Conservation (phyloP, 345 rosid genomes). For the Brassica incana region DNA sequence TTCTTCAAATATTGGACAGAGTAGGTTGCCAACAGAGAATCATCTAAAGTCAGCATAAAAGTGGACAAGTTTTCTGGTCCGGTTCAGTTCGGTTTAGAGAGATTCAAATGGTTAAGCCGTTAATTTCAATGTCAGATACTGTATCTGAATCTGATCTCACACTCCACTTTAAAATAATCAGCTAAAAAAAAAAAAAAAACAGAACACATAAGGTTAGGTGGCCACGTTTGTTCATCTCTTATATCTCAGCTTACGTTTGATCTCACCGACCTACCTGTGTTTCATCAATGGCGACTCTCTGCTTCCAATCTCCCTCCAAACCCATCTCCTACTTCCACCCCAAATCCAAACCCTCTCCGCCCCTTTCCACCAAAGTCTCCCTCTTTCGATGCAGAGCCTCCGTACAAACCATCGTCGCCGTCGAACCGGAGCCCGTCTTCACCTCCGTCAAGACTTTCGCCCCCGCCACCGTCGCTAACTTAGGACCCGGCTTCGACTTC, state of each 20-base stretch:
- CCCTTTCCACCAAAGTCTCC: conserved; percentile 23
- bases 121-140: neutral
- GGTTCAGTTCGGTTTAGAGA: neutral
- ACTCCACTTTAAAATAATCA: conserved; percentile 15
- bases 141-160: conserved; percentile 32
- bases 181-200: neutral
- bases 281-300: conserved; percentile 44
- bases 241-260: neutral
- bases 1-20: neutral
- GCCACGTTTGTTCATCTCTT: conserved; percentile 23
- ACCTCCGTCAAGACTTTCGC: conserved; percentile 47
- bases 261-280: neutral
- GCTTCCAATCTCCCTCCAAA: conserved; percentile 47
- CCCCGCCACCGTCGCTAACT: conserved; percentile 77
- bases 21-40: neutral
- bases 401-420: conserved; percentile 42
- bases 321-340: conserved; percentile 22
- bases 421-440: conserved; percentile 73
- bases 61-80: neutral
- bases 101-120: neutral
- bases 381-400: conserved; percentile 55
- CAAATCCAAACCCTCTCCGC: conserved; percentile 26
- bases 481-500: conserved; percentile 92
- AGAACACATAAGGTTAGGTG: conserved; percentile 37
- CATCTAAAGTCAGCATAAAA: neutral